A percentile compares a stretch with the other conserved stretches of the same genome.
phyloP scores from a whole-genome alignment of 2,329 filamentous ascomycete genomes.

The Biscogniauxia sp. region DNA sequence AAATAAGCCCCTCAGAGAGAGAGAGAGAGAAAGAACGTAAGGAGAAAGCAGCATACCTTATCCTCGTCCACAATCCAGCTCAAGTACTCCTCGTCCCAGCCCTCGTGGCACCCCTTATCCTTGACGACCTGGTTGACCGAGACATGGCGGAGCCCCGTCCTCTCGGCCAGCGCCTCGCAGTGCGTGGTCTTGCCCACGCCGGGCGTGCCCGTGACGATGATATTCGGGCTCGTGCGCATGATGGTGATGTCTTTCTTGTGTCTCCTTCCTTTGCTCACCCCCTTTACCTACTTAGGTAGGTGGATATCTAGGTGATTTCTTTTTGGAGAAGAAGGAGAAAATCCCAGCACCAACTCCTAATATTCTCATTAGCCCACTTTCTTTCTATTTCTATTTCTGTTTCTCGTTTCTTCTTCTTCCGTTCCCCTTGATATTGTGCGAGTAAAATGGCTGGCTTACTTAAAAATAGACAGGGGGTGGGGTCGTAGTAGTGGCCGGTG shows the following conservation, averaged over 20 bases:
- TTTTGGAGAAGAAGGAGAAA: background rate
- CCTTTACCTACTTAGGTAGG: background rate
- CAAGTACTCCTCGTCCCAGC: constrained; percentile 79
- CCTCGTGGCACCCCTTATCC: constrained; percentile 81
- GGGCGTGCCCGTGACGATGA: constrained; percentile 92
- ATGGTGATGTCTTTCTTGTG: constrained; percentile 15
- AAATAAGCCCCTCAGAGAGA: too few relatives aligned
- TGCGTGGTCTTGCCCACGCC: constrained; percentile 96
- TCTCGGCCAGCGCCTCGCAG: constrained; percentile 75
- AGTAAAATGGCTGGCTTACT: too few relatives aligned
- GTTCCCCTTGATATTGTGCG: too few relatives aligned
- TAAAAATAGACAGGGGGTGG: too few relatives aligned
- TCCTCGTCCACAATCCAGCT: constrained; percentile 97
- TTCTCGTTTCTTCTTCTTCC: too few relatives aligned
- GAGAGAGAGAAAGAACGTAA: background rate
- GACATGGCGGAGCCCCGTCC: constrained; percentile 75
- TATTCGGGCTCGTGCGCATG: constrained; percentile 68
- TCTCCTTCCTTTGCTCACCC: constrained; percentile 9
- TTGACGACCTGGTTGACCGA: constrained; percentile 91
- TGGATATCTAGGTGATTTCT: constrained; percentile 10
- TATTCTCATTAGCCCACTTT: too few relatives aligned
- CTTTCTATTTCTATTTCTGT: too few relatives aligned
- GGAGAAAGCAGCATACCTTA: constrained; percentile 56
- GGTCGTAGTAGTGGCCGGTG: too few relatives aligned
- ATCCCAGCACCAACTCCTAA: too few relatives aligned